Conservation (phyloP, 1,284 basidiomycete genomes). For the Malassezia brasiliensis region DNA sequence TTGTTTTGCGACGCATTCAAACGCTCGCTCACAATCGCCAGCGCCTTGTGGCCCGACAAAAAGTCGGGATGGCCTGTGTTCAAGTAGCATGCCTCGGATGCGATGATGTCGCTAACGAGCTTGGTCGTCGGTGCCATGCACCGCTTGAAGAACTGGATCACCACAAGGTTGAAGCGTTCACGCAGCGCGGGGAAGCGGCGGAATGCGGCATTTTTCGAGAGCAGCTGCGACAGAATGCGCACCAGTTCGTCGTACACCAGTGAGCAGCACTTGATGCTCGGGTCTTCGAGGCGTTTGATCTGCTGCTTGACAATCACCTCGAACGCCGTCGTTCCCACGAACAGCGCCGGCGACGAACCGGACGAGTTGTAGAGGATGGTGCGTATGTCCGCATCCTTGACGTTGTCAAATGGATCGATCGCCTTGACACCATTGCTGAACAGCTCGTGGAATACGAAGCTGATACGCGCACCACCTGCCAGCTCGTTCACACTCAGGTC, state of each 20-base stretch:
- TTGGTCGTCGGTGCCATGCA: slow-evolving; percentile 89
- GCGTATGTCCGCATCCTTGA: slow-evolving; percentile 94
- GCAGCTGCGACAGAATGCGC: slow-evolving; percentile 79
- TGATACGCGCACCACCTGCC: slow-evolving; percentile 91
- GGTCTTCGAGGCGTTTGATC: slow-evolving; percentile 90
- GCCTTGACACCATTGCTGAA: slow-evolving; percentile 91
- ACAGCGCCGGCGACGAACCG: slow-evolving; percentile 87
- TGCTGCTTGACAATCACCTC: slow-evolving; percentile 98
- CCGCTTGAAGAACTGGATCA: slow-evolving; percentile 90
- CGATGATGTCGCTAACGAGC: slow-evolving; percentile 81
- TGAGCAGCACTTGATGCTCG: slow-evolving; percentile 80
- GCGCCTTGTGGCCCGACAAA: slow-evolving; percentile 90
- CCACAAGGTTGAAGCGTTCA: slow-evolving; percentile 85
- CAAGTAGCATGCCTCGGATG: slow-evolving; percentile 55
- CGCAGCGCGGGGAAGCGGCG: slow-evolving; percentile 84
- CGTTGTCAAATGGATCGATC: slow-evolving; percentile 95
- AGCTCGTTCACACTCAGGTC: slow-evolving; percentile 89
- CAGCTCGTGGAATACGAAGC: slow-evolving; percentile 94
- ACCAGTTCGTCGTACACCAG: slow-evolving; percentile 94
- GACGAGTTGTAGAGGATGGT: slow-evolving; percentile 94
- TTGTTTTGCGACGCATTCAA: slow-evolving; percentile 56
- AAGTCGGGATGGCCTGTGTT: slow-evolving; percentile 99
- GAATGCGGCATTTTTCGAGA: slow-evolving; percentile 81
- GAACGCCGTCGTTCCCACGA: slow-evolving; percentile 90
- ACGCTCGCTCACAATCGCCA: slow-evolving; percentile 72